A percentile compares a stretch with the other conserved stretches of the same genome.
phyloP scores from a whole-genome alignment of 139 green algal species.

The Zygnema circumcarinatum region DNA sequence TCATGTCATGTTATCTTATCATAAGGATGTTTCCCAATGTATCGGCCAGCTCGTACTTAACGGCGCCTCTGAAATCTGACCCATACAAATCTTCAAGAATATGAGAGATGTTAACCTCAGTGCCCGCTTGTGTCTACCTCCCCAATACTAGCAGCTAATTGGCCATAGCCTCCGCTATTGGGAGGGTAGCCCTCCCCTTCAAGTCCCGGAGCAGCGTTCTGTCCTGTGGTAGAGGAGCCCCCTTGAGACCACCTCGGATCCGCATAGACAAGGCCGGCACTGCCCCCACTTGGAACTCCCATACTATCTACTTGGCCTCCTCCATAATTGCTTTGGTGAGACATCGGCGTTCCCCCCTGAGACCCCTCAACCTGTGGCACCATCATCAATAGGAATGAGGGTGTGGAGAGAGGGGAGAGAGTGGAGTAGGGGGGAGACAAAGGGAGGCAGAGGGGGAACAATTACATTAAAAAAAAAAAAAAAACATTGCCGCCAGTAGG shows the following conservation, averaged over 20 bases:
- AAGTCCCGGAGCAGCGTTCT: not conserved
- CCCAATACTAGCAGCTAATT: not conserved
- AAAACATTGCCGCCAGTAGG: no score
- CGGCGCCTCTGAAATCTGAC: no score
- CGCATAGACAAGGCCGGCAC: not conserved
- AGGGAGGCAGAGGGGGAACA: no score
- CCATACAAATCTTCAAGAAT: no score
- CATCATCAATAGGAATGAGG: no score
- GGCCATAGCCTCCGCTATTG: not conserved
- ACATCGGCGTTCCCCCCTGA: not conserved
- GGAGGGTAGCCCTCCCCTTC: not conserved
- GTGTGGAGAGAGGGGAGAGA: no score
- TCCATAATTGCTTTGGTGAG: not conserved
- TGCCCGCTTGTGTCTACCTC: not conserved
- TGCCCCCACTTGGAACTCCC: not conserved
- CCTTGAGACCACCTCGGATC: not conserved
- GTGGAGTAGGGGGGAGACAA: no score
- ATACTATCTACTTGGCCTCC: not conserved
- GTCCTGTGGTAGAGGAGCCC: not conserved
- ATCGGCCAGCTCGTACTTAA: no score
- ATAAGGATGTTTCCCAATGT: no score
- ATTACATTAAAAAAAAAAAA: no score
- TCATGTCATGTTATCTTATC: no score
- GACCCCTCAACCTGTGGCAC: not conserved
- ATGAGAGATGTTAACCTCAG: no score